Evolutionary conservation across 1,284 basidiomycete genomes (phyloP), one percentile per base, ranked within the genome.

Genomic region (Naganishia albida): DNA sequence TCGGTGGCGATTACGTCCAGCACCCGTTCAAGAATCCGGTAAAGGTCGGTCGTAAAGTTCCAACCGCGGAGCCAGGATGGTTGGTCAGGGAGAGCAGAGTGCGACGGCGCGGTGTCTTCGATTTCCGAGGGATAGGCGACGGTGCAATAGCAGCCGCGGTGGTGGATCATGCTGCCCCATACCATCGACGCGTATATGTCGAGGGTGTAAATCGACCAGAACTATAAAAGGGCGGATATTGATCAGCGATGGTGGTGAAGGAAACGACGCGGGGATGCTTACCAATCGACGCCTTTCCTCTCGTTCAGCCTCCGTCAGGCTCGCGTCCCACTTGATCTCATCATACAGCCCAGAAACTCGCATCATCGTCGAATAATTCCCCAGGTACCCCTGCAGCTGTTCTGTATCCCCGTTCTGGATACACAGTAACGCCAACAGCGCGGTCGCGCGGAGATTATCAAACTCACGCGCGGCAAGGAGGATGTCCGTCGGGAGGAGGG

Each of bases 51-150:
- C 1, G 74, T 72, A 67, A 77, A 79, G 67, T 76, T 78, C 76
- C 76, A 78, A 7, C 77, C 77, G 3, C 67, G 64, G 15, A 76
- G 46, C 51, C 69, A 78, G 2, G 76, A 75, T 0, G 67, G 16
- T 44, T 38, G 44, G 2, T 62, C 62, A 13, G 46, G 40, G 18
- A 10, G 44, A 43, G 40, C 43, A 25, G 40, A 30, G 48, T 16
- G 38, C 42, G 51, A 16, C 23, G 53, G 51, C 16, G 75, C 74
- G 30, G 72, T 64, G 49, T 72, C 72, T 38, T 67, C 53, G 7
- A 78, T 74, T 60, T 76, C 74, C 13, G 74, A 69, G 0, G 77
- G 77, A 63, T 79, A 79, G 15, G 72, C 68, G 4, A 79, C 76
- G 25, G 71, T 75, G 25, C 69, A 68, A 67, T 78, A 74, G 3